A percentile compares a stretch with the other conserved stretches of the same genome.
Conservation (phyloP, 1,284 basidiomycete genomes). For the Leccinum angustisporum region DNA sequence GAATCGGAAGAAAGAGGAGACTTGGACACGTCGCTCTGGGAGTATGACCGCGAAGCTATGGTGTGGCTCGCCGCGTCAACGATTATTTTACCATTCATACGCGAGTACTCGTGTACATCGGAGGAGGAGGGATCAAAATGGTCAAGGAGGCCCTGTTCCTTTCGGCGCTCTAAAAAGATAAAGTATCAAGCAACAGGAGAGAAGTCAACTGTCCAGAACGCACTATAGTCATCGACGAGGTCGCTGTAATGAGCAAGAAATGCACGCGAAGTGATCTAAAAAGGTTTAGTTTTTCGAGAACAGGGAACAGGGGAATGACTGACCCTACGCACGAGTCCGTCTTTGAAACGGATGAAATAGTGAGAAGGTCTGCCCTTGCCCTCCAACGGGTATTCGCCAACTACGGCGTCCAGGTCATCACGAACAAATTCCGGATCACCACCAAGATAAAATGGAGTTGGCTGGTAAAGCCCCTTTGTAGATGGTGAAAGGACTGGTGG, state of each 20-base stretch:
- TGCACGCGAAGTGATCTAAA: conserved; percentile 41
- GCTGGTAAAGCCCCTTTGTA: conserved; percentile 44
- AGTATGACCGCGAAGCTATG: conserved; percentile 5
- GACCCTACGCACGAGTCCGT: conserved; percentile 64
- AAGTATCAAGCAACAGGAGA: conserved; percentile 8
- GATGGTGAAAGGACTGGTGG: conserved; percentile 36
- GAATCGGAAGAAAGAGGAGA: conserved; percentile 14
- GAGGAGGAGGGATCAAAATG: conserved; percentile 61
- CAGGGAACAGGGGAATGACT: conserved; percentile 10
- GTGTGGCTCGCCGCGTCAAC: conserved; percentile 16
- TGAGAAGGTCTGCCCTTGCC: conserved; percentile 39
- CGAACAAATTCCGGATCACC: conserved; percentile 34
- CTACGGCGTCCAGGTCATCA: conserved; percentile 46
- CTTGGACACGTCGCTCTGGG: conserved; percentile 9
- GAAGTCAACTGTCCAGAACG: conserved; percentile 23
- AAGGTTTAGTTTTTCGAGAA: conserved; percentile 2
- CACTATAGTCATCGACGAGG: conserved; percentile 60
- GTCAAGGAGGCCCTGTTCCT: conserved; percentile 41
- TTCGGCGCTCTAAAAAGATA: conserved; percentile 41
- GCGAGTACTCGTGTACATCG: conserved; percentile 61
- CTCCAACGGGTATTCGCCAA: conserved; percentile 51
- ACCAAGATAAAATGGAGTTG: conserved; percentile 34
- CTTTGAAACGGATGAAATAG: conserved; percentile 59
- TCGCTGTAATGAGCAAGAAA: conserved; percentile 43
- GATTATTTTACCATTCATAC: conserved; percentile 41